Evolutionary conservation across 176 grass and related monocot genomes (phyloP).

Genomic region (Eleusine indica): DNA sequence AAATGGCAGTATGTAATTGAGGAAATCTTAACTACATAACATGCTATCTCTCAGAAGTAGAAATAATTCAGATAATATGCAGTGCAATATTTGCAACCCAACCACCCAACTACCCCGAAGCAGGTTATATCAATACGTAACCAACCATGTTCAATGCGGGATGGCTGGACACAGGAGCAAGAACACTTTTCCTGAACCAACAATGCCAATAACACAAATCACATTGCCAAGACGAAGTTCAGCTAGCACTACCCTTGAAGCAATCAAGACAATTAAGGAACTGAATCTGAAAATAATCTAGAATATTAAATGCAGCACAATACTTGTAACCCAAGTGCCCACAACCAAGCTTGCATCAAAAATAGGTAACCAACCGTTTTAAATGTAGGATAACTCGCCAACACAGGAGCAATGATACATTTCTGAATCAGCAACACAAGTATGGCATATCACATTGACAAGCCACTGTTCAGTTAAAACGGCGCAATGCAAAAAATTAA

Average conservation of each 20-base stretch:
- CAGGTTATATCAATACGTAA: conserved; percentile 4
- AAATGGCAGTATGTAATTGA: not conserved
- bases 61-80: not conserved
- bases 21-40: not conserved
- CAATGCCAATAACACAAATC: not conserved
- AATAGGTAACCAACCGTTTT: not conserved
- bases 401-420: not conserved
- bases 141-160: not conserved
- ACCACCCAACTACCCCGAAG: not conserved
- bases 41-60: not conserved
- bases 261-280: not conserved
- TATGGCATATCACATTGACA: not conserved
- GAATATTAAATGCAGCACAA: not conserved
- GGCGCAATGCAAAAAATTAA: not conserved
- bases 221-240: not conserved
- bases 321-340: conserved; percentile 6
- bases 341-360: conserved; percentile 13
- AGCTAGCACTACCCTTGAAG: not conserved
- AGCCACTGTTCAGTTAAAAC: not conserved
- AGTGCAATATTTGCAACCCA: not conserved
- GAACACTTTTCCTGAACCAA: not conserved
- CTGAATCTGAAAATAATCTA: not conserved
- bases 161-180: not conserved
- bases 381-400: not conserved
- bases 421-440: not conserved